These are phyloP conservation scores for Cadophora sp. DNA, from an alignment of 2,329 filamentous ascomycete species.

Conservation along the genomic window DNA sequence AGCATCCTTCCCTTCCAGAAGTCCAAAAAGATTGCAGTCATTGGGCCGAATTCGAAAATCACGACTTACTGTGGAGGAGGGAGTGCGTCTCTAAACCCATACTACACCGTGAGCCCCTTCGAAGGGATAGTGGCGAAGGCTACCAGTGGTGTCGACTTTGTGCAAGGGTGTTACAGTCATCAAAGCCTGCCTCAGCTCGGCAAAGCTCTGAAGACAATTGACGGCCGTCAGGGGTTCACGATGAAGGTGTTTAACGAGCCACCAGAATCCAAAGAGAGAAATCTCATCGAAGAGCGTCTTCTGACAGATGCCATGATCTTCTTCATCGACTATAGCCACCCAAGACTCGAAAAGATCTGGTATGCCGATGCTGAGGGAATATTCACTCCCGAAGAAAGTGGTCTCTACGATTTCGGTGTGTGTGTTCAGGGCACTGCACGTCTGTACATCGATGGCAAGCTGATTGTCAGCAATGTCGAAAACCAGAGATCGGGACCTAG, in stretches of 20 bases:
- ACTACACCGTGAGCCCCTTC: conserved; percentile 43
- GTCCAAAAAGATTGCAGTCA: conserved; percentile 41
- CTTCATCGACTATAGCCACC: conserved; percentile 16
- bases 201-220: not conserved
- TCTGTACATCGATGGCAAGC: no score
- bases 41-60: not conserved
- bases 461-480: conserved; percentile 21
- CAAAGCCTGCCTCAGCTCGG: not conserved
- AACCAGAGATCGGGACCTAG: conserved; percentile 41
- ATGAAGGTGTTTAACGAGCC: conserved; percentile 3
- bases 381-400: no score
- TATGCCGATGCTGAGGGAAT: not conserved
- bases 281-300: not conserved
- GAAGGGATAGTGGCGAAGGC: conserved; percentile 40
- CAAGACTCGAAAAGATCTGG: conserved; percentile 6
- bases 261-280: not conserved
- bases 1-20: conserved; percentile 63
- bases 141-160: not conserved
- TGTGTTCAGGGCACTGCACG: no score
- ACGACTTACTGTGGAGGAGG: conserved; percentile 45
- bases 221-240: not conserved
- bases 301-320: conserved; percentile 11
- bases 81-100: conserved; percentile 44
- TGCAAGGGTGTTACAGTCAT: not conserved
- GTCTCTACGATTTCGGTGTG: no score